phyloP scores from a whole-genome alignment of 257 asterid genomes.

The Penstemon newberryi region DNA sequence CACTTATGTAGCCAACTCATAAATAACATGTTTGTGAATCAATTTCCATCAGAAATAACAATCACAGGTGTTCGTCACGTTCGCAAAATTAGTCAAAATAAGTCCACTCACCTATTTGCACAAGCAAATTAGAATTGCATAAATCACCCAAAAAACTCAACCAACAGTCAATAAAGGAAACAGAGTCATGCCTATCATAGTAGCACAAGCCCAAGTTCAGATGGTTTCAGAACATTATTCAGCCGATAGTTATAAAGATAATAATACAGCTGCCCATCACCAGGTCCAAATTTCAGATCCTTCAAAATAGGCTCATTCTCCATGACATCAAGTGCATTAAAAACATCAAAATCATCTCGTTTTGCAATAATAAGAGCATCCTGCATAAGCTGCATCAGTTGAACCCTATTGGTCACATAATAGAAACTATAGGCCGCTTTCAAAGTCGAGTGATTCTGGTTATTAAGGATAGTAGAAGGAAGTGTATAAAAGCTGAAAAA shows the following conservation, averaged over 20 bases:
- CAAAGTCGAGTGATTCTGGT: slow-evolving; percentile 38
- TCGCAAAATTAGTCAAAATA: no score
- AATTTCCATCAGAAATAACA: background rate
- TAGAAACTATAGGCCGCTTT: slow-evolving; percentile 57
- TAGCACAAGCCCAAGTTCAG: slow-evolving; percentile 60
- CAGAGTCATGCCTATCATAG: slow-evolving; percentile 21
- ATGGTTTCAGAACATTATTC: slow-evolving; percentile 37
- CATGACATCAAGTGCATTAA: slow-evolving; percentile 55
- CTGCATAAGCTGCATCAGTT: slow-evolving; percentile 39
- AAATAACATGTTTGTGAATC: background rate
- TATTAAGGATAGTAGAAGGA: slow-evolving; percentile 47
- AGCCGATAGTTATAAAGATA: slow-evolving; percentile 61
- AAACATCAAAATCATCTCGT: slow-evolving; percentile 49
- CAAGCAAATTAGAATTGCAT: background rate
- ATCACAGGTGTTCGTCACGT: no score
- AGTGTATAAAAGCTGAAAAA: slow-evolving; percentile 54
- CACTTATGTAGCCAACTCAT: background rate
- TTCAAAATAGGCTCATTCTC: slow-evolving; percentile 41
- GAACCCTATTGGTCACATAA: slow-evolving; percentile 44
- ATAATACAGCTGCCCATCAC: slow-evolving; percentile 53
- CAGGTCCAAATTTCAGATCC: slow-evolving; percentile 53
- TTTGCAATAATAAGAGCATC: slow-evolving; percentile 57
- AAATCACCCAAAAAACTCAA: background rate
- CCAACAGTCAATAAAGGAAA: no score
- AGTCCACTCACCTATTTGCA: no score